Conservation (phyloP, 2,329 filamentous ascomycete species). For the Sarocladium oryzae region DNA sequence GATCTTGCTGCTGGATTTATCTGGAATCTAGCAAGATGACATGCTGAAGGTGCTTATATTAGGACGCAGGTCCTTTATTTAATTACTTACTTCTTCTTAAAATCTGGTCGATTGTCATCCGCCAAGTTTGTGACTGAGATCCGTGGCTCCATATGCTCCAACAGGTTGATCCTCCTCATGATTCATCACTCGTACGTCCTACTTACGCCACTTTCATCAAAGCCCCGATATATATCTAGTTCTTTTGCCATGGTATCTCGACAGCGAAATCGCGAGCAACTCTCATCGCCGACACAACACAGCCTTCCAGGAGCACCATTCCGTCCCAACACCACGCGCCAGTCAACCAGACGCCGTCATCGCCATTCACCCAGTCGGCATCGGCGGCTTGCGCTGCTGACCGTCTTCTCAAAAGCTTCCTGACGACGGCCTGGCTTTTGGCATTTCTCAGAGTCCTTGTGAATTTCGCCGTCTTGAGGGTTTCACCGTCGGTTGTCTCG, state of each 20-base stretch:
- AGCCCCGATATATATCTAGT: no score
- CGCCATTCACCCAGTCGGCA: conserved; percentile 42
- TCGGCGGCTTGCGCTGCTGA: conserved; percentile 9
- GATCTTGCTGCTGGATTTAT: no score
- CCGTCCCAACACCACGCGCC: conserved; percentile 61
- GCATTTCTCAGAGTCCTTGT: conserved; percentile 45
- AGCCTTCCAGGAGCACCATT: conserved; percentile 56
- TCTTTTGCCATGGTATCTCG: conserved; percentile 29
- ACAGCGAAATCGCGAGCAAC: conserved; percentile 48
- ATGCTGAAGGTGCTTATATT: no score
- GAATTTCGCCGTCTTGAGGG: conserved; percentile 41
- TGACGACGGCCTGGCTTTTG: conserved; percentile 39
- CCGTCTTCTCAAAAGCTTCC: conserved; percentile 33
- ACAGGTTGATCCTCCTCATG: no score
- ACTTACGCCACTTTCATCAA: no score
- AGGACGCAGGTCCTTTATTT: no score
- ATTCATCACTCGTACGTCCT: no score
- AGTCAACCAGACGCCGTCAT: conserved; percentile 46
- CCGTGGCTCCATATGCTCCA: no score
- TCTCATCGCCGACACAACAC: conserved; percentile 50
- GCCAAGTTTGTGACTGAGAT: no score
- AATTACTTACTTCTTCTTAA: no score
- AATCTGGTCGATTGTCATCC: no score
- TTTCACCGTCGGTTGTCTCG: conserved; percentile 24
- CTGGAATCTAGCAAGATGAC: no score